Percentiles rank a stretch among this genome's conserved stretches.
phyloP scores from a whole-genome alignment of 1,284 basidiomycete genomes.

The Irpex sp. region DNA sequence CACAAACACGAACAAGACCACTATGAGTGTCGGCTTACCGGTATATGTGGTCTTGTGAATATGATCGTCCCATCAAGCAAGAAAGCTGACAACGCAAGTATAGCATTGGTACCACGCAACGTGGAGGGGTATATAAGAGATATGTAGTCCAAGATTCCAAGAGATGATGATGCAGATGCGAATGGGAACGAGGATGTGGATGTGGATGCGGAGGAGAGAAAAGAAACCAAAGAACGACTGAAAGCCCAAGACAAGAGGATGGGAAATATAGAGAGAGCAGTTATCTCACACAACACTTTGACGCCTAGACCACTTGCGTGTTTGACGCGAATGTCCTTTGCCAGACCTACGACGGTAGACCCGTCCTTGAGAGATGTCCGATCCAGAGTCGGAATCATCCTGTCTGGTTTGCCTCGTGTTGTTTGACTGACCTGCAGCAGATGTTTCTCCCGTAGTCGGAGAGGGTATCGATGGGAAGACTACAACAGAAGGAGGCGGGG shows the following conservation, averaged over 20 bases:
- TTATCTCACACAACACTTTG: background rate
- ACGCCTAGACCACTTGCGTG: background rate
- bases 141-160: background rate
- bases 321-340: background rate
- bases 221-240: background rate
- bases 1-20: too few species aligned
- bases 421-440: background rate
- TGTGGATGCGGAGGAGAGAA: background rate
- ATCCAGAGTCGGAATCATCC: background rate
- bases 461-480: constrained; percentile 2
- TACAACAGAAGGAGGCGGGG: background rate
- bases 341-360: background rate
- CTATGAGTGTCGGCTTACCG: too few species aligned
- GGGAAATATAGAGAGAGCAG: background rate
- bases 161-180: background rate
- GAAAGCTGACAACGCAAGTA: too few species aligned
- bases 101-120: too few species aligned
- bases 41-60: too few species aligned
- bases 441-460: background rate
- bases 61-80: too few species aligned
- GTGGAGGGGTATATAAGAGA: background rate
- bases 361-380: background rate
- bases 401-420: background rate
- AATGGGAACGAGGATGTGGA: background rate
- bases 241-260: background rate